Base-by-base conservation (phyloP, 2,329 filamentous ascomycete genomes). In the Aureobasidium sp. region DNA sequence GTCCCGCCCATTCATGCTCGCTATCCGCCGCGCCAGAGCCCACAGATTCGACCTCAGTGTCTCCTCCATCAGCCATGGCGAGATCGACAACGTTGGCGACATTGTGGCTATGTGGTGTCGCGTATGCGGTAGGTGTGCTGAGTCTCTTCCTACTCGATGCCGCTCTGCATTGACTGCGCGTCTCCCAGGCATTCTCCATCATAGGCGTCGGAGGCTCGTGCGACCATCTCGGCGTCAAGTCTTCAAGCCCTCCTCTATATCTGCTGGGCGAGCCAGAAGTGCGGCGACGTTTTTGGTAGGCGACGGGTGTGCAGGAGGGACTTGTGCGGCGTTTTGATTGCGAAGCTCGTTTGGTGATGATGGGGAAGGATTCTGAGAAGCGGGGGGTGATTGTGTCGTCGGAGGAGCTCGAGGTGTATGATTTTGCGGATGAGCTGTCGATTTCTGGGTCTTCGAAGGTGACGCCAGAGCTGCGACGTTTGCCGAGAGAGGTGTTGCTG, bases 81-180 rank as follows among this genome's bases (percentile, higher is more conserved):
- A 69, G 69, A 17, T 70, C 71, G n/a, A 71, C 54, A 38, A 73
- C 67, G 0, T 68, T 68, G 0, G 68, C 68, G 0, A 71, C 71
- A 23, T 62, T 64, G 50, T 66, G 64, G 67, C 87, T 90, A 68
- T 86, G 79, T 0, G 88, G 88, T 0, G 88, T 92, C 2, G 87
- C 86, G 67, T 91, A 91, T n/a, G 84, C 85, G 64, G 1, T 82
- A 74, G 25, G 73, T 80, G 38, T 79, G 77, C n/a, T 81, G 80
- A 53, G 81, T 74, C 64, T 84, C 75, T 66, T 65, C 70, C 65
- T 73, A 69, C 29, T 47, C 67, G 67, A 57, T 63, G 59, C 43
- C 65, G 57, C 11, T 19, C 19, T 25, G 29, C 57, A 50, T 7
- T 60, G 57, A 45, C 57, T 60, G 13, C 57, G 23, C 4, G 45